These are phyloP conservation scores for Acanthamoeba healyi DNA, from an alignment of 208 protist species.

Conservation along the genomic window DNA sequence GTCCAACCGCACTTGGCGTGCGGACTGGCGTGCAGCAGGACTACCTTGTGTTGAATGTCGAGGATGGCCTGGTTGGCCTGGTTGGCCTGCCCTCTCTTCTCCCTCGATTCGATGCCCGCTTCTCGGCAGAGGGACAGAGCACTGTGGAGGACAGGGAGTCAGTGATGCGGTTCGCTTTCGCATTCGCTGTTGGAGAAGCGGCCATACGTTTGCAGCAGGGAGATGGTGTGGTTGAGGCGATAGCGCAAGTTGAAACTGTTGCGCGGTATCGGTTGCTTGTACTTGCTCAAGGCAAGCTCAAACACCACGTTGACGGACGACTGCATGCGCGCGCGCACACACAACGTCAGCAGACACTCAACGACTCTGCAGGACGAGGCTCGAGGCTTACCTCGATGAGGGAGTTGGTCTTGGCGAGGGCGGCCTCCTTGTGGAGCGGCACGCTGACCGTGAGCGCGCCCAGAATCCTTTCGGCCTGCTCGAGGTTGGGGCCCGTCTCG, in stretches of 20 bases:
- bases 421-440: no score
- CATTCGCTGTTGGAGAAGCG: no score
- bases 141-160: not conserved
- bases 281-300: not conserved
- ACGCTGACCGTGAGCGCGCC: no score
- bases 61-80: not conserved
- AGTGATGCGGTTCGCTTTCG: no score
- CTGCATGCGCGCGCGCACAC: not conserved
- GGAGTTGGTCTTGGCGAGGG: no score
- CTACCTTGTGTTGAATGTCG: not conserved
- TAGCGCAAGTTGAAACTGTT: constrained; percentile 19
- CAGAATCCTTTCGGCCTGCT: no score
- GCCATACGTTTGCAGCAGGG: not conserved
- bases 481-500: no score
- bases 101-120: not conserved
- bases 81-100: not conserved
- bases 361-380: no score
- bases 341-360: no score
- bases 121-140: not conserved
- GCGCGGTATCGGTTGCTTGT: constrained; percentile 23
- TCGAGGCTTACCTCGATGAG: no score
- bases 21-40: no score
- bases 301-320: not conserved
- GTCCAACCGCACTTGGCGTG: no score
- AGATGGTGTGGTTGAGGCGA: not conserved